phyloP scores from a whole-genome alignment of 2,329 filamentous ascomycete species.

The Fusarium globosum region DNA sequence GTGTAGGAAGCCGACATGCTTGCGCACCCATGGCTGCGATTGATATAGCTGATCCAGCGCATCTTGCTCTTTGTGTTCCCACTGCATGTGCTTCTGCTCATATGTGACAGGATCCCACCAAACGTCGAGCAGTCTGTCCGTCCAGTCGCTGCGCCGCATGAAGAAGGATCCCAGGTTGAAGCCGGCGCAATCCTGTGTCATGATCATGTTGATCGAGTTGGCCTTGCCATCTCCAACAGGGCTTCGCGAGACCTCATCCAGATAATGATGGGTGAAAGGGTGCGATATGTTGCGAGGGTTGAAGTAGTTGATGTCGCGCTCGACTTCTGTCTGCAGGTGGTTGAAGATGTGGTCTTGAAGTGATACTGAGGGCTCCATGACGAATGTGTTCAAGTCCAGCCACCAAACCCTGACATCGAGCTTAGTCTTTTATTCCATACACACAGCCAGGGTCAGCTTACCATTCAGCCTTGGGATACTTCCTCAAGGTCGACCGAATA shows the following conservation, averaged over 20 bases:
- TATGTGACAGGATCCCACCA: constrained; percentile 99
- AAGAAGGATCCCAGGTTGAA: constrained; percentile 99
- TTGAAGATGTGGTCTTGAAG: constrained; percentile 93
- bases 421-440: constrained; percentile 15
- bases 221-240: constrained; percentile 79
- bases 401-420: constrained; percentile 94
- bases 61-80: constrained; percentile 99
- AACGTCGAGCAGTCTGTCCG: constrained; percentile 89
- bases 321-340: constrained; percentile 76
- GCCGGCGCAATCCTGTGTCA: constrained; percentile 93
- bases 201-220: constrained; percentile 85
- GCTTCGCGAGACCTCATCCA: constrained; percentile 80
- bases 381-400: constrained; percentile 96
- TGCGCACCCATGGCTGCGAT: constrained; percentile 91
- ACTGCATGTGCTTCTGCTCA: constrained; percentile 98
- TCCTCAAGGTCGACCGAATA: constrained; percentile 86
- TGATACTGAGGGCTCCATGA: constrained; percentile 95
- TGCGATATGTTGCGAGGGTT: constrained; percentile 96
- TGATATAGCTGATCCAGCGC: constrained; percentile 92
- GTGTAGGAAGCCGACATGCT: constrained; percentile 87
- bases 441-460: constrained; percentile 58
- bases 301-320: constrained; percentile 96
- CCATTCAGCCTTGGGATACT: constrained; percentile 97
- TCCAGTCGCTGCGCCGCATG: constrained; percentile 85
- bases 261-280: constrained; percentile 77